Evolutionary conservation across 2,329 filamentous ascomycete species (phyloP).

Genomic region (Alternaria arbusti): DNA sequence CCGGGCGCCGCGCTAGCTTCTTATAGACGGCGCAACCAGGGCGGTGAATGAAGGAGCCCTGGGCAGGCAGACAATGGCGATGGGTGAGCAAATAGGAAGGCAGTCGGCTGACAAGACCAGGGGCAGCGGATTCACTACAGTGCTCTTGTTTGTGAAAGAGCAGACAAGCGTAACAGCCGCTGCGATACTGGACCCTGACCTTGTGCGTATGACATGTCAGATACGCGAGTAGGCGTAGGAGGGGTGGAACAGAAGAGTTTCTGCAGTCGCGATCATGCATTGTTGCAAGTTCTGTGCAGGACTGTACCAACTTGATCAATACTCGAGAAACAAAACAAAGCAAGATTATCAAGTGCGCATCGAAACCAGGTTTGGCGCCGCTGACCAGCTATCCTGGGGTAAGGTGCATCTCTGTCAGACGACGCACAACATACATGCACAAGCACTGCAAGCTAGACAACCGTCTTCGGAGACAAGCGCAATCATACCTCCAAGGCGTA

Average conservation of each 20-base stretch:
- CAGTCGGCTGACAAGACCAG: not conserved
- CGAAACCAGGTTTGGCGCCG: not conserved
- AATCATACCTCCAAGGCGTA: constrained; percentile 4
- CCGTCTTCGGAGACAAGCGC: not conserved
- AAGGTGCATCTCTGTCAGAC: not conserved
- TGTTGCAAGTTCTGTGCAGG: no score
- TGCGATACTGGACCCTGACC: constrained; percentile 1
- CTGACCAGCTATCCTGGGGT: not conserved
- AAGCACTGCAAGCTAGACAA: not conserved
- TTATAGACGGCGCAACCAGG: constrained; percentile 19
- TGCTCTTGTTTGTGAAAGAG: not conserved
- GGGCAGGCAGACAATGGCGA: constrained; percentile 9
- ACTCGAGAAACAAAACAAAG: not conserved
- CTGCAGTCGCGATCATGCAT: not conserved
- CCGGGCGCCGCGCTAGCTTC: constrained; percentile 21
- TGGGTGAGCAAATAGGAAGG: not conserved
- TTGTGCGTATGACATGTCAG: constrained; percentile 13
- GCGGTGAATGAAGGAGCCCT: constrained; percentile 33
- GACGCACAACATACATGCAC: constrained; percentile 3
- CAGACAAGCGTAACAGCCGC: constrained; percentile 5
- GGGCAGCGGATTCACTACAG: not conserved
- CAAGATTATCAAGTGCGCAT: not conserved
- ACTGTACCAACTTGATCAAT: not conserved
- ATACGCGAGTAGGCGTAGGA: not conserved
- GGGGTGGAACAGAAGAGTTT: not conserved